A percentile compares a stretch with the other conserved stretches of the same genome.
Evolutionary conservation across 495 filamentous ascomycete species (phyloP).

Genomic region (Choiromyces venosus): DNA sequence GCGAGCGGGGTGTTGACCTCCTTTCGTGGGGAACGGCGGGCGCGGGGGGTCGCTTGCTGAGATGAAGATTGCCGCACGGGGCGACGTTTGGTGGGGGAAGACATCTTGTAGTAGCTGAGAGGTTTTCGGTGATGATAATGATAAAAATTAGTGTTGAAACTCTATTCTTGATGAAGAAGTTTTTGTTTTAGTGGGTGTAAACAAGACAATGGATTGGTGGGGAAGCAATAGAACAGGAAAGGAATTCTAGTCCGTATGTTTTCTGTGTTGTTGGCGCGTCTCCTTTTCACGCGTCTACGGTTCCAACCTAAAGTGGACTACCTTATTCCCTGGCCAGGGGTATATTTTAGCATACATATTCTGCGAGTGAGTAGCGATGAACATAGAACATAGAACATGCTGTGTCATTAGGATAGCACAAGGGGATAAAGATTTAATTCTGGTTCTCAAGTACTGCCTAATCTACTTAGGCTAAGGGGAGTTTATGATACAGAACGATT

Average conservation of each 20-base stretch:
- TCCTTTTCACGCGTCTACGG: conserved; percentile 22
- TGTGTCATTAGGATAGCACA: not conserved
- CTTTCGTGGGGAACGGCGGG: conserved; percentile 7
- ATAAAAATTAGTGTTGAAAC: not conserved
- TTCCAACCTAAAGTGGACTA: conserved; percentile 27
- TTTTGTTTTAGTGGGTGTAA: not conserved
- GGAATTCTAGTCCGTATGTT: not conserved
- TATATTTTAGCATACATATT: conserved; percentile 3
- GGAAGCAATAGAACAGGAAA: not conserved
- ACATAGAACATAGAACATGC: not conserved
- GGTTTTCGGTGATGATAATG: not conserved
- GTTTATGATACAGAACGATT: not conserved
- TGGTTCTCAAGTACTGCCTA: not conserved
- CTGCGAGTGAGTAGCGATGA: conserved; percentile 13
- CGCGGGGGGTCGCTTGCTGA: conserved; percentile 33
- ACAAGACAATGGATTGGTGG: conserved; percentile 1
- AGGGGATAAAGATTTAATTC: not conserved
- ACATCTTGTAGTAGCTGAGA: conserved; percentile 17
- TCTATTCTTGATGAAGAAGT: not conserved
- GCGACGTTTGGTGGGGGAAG: conserved; percentile 37
- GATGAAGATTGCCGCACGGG: conserved; percentile 22
- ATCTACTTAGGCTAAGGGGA: not conserved
- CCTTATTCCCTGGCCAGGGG: not conserved
- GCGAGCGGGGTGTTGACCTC: conserved; percentile 20
- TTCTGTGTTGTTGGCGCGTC: conserved; percentile 33